Evolutionary conservation across 495 filamentous ascomycete species (phyloP).

Genomic region (Penicillium egyptiacum): DNA sequence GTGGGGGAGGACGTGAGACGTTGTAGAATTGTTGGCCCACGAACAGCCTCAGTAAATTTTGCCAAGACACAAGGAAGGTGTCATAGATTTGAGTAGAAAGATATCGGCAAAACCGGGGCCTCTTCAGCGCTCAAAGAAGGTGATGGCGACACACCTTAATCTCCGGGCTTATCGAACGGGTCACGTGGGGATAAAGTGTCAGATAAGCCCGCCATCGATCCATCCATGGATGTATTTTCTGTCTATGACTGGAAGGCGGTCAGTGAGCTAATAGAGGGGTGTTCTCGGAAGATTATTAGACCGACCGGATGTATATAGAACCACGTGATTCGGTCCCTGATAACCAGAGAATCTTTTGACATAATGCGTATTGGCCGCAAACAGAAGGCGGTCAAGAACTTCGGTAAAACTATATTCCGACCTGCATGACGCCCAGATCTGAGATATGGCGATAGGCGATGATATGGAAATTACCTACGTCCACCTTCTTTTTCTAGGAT

Average conservation of each 20-base stretch:
- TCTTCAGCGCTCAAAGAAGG: neutral
- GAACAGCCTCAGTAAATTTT: neutral
- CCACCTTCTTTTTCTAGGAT: neutral
- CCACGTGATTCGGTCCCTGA: too few species aligned
- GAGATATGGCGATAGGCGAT: constrained; percentile 35
- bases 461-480: constrained; percentile 16
- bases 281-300: too few species aligned
- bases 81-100: neutral
- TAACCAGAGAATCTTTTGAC: too few species aligned
- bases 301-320: too few species aligned
- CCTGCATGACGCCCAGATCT: constrained; percentile 26
- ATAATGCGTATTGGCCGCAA: neutral
- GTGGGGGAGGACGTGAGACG: neutral
- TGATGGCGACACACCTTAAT: neutral
- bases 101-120: neutral
- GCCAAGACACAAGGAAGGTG: neutral
- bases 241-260: neutral
- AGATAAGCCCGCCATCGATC: neutral
- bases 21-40: neutral
- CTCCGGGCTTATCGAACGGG: neutral
- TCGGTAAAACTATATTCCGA: constrained; percentile 19
- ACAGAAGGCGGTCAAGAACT: constrained; percentile 25
- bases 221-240: too few species aligned
- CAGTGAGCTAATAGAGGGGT: neutral
- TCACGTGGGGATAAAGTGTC: neutral